Evolutionary conservation across 805 yeast species (phyloP).

Genomic region (Pichia heedii): DNA sequence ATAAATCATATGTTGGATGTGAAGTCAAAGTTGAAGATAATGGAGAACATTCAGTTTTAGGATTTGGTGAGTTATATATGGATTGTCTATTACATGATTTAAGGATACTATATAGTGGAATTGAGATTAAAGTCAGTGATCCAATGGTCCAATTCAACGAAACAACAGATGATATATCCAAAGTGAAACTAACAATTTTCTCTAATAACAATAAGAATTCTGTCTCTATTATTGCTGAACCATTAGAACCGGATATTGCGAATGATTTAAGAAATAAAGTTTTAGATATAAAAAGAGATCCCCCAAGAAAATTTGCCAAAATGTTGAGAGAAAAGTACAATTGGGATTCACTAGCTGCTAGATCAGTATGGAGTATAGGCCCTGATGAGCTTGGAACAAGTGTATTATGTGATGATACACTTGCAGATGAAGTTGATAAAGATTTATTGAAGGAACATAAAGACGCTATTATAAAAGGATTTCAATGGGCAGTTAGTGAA

Average conservation of each 20-base stretch:
- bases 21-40: conserved; percentile 73
- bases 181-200: conserved; percentile 54
- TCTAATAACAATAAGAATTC: conserved; percentile 46
- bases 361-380: conserved; percentile 75
- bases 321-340: conserved; percentile 46
- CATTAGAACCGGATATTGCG: conserved; percentile 48
- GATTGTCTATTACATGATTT: conserved; percentile 79
- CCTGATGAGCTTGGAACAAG: conserved; percentile 48
- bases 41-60: conserved; percentile 75
- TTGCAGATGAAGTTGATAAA: conserved; percentile 63
- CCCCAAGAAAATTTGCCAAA: conserved; percentile 42
- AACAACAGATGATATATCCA: conserved; percentile 57
- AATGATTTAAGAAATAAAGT: conserved; percentile 46
- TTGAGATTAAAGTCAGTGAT: conserved; percentile 75
- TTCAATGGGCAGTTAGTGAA: conserved; percentile 71
- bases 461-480: conserved; percentile 63
- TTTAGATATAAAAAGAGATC: conserved; percentile 15
- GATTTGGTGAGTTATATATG: conserved; percentile 80
- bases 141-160: conserved; percentile 78
- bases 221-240: conserved; percentile 70
- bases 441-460: conserved; percentile 35
- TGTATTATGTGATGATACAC: conserved; percentile 56
- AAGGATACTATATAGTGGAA: conserved; percentile 49
- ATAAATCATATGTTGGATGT: conserved; percentile 56
- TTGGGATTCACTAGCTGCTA: conserved; percentile 80